A percentile compares a stretch with the other conserved stretches of the same genome.
Conservation (phyloP, 2,329 filamentous ascomycete genomes). For the Didymella arachidicola region DNA sequence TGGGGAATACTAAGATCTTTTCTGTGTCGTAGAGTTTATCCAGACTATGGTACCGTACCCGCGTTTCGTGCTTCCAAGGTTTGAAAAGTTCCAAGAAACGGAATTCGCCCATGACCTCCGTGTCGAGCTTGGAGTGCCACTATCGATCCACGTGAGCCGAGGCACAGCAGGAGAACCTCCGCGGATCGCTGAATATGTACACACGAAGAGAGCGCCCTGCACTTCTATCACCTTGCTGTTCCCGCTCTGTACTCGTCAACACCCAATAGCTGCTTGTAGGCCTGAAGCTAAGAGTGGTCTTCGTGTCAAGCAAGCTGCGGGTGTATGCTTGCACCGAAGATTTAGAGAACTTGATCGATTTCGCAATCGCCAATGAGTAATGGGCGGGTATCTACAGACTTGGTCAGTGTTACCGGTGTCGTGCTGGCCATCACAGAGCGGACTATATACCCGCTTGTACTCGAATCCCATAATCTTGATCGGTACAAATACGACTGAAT, state of each 20-base stretch:
- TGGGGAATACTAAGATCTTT: neutral
- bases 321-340: neutral
- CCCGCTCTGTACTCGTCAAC: neutral
- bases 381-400: neutral
- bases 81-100: neutral
- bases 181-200: neutral
- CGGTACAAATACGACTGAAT: neutral
- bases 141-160: neutral
- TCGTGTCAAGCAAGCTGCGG: slow-evolving; percentile 2
- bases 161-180: slow-evolving; percentile 4
- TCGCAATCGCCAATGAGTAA: neutral
- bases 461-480: neutral
- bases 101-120: neutral
- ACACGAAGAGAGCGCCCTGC: neutral
- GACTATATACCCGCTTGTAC: neutral
- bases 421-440: neutral
- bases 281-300: neutral
- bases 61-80: neutral
- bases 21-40: neutral
- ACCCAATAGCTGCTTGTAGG: neutral
- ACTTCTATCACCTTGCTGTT: neutral
- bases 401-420: neutral
- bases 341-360: neutral
- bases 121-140: neutral
- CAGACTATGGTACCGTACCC: slow-evolving; percentile 1